Conservation (phyloP, 106 monocot species). For the Gastrodia elata region DNA sequence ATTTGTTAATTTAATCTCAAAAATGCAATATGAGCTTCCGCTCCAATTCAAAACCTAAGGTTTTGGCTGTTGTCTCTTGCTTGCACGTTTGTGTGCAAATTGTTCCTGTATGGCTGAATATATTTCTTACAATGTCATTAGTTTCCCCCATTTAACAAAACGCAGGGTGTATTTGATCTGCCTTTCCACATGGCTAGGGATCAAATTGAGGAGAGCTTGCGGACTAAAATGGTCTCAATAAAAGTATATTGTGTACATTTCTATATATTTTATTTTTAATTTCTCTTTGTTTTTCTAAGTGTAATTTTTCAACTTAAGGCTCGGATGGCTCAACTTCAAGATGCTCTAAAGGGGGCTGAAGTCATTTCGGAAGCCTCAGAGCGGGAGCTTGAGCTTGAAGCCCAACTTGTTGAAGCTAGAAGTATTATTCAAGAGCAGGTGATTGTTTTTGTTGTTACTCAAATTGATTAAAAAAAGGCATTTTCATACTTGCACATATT, state of each 20-base stretch:
- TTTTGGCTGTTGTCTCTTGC: not conserved
- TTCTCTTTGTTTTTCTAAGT: not conserved
- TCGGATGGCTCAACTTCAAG: constrained; percentile 91
- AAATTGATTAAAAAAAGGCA: not conserved
- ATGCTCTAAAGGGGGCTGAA: constrained; percentile 92
- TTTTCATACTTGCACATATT: not conserved
- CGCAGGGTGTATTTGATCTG: constrained; percentile 94
- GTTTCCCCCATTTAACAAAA: constrained; percentile 10
- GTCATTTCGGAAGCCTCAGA: constrained; percentile 90
- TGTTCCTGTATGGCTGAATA: not conserved
- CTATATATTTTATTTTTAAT: not conserved
- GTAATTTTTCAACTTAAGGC: constrained; percentile 22
- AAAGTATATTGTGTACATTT: constrained; percentile 41
- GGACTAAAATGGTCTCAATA: constrained; percentile 97
- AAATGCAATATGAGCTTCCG: not conserved
- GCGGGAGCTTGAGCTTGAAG: constrained; percentile 96
- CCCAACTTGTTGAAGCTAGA: constrained; percentile 98
- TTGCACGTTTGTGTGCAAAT: not conserved
- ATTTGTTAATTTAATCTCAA: not conserved
- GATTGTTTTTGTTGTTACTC: not conserved
- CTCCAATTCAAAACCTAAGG: not conserved
- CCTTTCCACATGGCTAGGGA: constrained; percentile 99
- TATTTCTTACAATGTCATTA: not conserved
- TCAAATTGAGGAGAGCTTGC: constrained; percentile 92
- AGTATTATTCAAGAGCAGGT: constrained; percentile 99